Evolutionary conservation across 2,329 filamentous ascomycete genomes (phyloP).

Genomic region (Botrytis medusae): DNA sequence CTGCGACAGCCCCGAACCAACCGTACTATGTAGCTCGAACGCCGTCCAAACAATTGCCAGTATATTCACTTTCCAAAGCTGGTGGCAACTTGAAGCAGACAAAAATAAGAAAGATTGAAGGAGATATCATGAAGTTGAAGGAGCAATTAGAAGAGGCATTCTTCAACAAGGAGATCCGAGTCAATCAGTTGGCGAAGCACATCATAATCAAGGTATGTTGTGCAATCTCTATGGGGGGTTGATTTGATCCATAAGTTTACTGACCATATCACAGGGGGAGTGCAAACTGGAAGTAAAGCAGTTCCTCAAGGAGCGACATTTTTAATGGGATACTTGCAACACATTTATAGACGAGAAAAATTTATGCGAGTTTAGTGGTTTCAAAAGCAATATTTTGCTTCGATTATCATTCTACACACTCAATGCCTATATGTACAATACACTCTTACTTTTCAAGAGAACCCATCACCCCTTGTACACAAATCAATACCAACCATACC

Average conservation of each 20-base stretch:
- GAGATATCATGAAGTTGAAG: constrained; percentile 63
- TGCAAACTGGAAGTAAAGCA: constrained; percentile 49
- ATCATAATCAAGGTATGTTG: constrained; percentile 67
- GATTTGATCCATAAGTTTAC: not conserved
- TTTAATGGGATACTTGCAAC: constrained; percentile 29
- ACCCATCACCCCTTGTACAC: constrained; percentile 33
- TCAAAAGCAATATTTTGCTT: constrained; percentile 28
- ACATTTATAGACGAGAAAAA: not conserved
- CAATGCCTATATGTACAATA: constrained; percentile 36
- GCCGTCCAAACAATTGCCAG: constrained; percentile 65
- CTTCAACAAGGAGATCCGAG: constrained; percentile 51
- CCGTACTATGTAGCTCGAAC: constrained; percentile 66
- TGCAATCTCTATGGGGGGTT: not conserved
- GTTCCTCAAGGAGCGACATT: constrained; percentile 46
- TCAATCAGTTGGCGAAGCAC: constrained; percentile 61
- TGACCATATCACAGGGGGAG: constrained; percentile 45
- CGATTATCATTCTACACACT: constrained; percentile 25
- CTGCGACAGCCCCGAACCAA: constrained; percentile 27
- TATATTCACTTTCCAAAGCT: constrained; percentile 73
- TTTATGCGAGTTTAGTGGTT: constrained; percentile 15
- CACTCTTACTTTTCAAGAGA: constrained; percentile 26
- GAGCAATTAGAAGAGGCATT: constrained; percentile 62
- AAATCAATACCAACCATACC: constrained; percentile 25
- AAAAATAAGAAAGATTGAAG: constrained; percentile 74
- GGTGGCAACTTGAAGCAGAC: constrained; percentile 77